A percentile compares a stretch with the other conserved stretches of the same genome.
phyloP scores from a whole-genome alignment of 306 rosid genomes.

The Aeschynomene evenia region DNA sequence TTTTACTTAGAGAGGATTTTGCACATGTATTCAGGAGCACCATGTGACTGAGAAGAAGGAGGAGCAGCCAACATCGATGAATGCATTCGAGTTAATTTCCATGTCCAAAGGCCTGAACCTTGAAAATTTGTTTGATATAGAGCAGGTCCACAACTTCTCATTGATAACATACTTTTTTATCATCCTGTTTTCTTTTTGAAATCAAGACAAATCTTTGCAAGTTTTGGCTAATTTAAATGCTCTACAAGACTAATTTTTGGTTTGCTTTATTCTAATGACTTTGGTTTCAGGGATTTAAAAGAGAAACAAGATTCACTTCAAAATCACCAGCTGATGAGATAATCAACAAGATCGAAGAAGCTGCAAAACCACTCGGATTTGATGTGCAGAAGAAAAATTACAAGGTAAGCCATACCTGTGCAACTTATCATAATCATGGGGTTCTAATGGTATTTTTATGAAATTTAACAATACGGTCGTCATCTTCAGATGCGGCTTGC shows the following conservation, averaged over 20 bases:
- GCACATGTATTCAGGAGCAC: slow-evolving; percentile 65
- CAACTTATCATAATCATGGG: neutral
- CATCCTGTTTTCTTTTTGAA: neutral
- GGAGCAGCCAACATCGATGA: slow-evolving; percentile 90
- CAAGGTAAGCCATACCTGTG: slow-evolving; percentile 56
- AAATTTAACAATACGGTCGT: slow-evolving; percentile 19
- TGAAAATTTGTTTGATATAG: slow-evolving; percentile 80
- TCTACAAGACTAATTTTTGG: neutral
- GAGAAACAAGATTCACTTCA: slow-evolving; percentile 98
- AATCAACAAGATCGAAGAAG: slow-evolving; percentile 88
- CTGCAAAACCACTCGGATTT: slow-evolving; percentile 97
- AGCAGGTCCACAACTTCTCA: slow-evolving; percentile 60
- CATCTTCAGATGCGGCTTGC: slow-evolving; percentile 80
- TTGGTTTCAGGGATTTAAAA: slow-evolving; percentile 69
- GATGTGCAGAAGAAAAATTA: slow-evolving; percentile 95
- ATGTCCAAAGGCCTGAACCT: slow-evolving; percentile 98
- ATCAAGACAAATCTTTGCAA: neutral
- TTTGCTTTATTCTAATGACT: neutral
- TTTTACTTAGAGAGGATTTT: slow-evolving; percentile 26
- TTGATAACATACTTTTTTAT: slow-evolving; percentile 13
- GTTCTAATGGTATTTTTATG: neutral
- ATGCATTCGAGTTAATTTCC: slow-evolving; percentile 93
- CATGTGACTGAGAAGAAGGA: slow-evolving; percentile 92
- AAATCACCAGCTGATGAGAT: slow-evolving; percentile 86
- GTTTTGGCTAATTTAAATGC: neutral